These are phyloP conservation scores for Aspergillus transmontanensis DNA, from an alignment of 2,329 filamentous ascomycete genomes.

Conservation along the genomic window DNA sequence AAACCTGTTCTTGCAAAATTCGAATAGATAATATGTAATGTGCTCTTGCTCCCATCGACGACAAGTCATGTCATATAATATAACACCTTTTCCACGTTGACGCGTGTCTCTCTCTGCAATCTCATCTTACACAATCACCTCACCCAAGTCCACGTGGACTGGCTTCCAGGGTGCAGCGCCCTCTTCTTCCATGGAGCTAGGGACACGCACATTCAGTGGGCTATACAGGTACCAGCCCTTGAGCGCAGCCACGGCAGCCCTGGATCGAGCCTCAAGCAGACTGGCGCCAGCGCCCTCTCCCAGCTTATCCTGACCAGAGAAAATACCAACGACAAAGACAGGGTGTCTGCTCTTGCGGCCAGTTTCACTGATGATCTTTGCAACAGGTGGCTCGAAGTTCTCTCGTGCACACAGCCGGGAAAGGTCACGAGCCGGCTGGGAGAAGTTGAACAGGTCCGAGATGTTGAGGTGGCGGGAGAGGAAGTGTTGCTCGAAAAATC, in stretches of 20 bases:
- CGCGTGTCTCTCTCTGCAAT: constrained; percentile 14
- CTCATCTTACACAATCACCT: constrained; percentile 59
- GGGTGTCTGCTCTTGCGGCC: constrained; percentile 81
- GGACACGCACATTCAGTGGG: constrained; percentile 67
- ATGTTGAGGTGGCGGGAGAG: constrained; percentile 78
- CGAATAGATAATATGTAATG: constrained; percentile 29
- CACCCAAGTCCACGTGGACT: constrained; percentile 69
- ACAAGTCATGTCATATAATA: constrained; percentile 17
- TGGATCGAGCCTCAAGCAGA: constrained; percentile 73
- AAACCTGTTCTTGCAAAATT: constrained; percentile 37
- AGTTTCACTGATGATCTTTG: constrained; percentile 86
- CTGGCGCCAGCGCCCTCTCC: constrained; percentile 84
- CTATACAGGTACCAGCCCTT: constrained; percentile 97
- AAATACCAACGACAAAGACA: constrained; percentile 93
- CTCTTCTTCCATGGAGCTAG: constrained; percentile 68
- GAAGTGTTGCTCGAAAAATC: constrained; percentile 82
- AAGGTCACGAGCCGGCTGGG: constrained; percentile 80
- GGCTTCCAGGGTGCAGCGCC: constrained; percentile 67
- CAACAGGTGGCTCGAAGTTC: constrained; percentile 83
- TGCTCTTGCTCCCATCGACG: constrained; percentile 17
- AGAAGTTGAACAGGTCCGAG: constrained; percentile 78
- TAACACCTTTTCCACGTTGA: constrained; percentile 17
- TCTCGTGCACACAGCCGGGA: constrained; percentile 82
- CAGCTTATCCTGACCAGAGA: constrained; percentile 85
- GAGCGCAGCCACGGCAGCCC: constrained; percentile 81